Evolutionary conservation across 768 basidiomycete genomes (phyloP), one percentile per base, ranked within the genome.

Genomic region (Kwoniella europaea): DNA sequence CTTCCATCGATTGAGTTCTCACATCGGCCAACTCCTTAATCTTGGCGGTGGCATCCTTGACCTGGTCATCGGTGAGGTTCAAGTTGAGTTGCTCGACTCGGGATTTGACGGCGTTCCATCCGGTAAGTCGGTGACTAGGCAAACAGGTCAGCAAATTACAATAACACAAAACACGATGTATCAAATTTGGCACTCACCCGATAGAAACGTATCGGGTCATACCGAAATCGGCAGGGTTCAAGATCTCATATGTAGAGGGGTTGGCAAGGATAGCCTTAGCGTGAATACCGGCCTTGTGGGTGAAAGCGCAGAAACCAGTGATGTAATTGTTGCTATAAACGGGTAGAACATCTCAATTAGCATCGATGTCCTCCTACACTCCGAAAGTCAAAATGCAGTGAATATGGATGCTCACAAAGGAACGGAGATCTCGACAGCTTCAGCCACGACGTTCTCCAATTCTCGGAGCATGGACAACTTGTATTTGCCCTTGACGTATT

Each of bases 181-280:
- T 35, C 35, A 35, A 7, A 35, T 35, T 6, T 35, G 6, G 20
- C 6, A 72, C 80, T 74, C 72, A 81, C 77, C 94, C 96, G 79
- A 98, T 98, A 52, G 96, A 97, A 74, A 99, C 95, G 80, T 98
- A 99, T 81, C 97, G 90, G 10, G 91, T 94, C 81, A 99, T 88
- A 78, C 97, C 97, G 80, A 99, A 99, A 86, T 99, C 97, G 84
- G 96, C 93, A 16, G 97, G 97, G 89, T 94, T 98, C 84, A 97
- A 89, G 84, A 98, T 98, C 86, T 99, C 96, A 85, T 98, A 99
- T 10, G 97, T 99, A 79, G 92, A 93, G 1, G 97, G 97, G 88
- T 99, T 99, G 87, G 98, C 97, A 73, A 95, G 89, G 85, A 99
- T 99, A 50, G 97, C 97, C 88, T 99, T 99, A 86, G 97, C 97